Evolutionary conservation across 1,284 basidiomycete species (phyloP).

Genomic region (Gomphus sp.): DNA sequence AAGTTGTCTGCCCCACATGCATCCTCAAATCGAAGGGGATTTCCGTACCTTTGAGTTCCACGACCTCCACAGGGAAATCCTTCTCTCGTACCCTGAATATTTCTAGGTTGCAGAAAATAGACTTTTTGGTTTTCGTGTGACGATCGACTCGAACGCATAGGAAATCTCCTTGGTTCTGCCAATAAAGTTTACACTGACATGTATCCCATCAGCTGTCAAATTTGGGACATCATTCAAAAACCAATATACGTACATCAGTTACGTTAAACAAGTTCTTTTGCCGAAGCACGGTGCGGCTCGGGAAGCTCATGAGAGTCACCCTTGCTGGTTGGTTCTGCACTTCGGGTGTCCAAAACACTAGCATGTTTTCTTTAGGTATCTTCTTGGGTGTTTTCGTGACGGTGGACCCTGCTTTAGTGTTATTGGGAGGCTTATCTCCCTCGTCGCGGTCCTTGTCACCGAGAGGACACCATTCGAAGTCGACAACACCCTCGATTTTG

Average conservation of each 20-base stretch:
- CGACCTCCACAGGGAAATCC: slow-evolving; percentile 95
- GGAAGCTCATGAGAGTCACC: slow-evolving; percentile 88
- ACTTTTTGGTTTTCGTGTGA: slow-evolving; percentile 99
- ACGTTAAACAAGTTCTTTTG: slow-evolving; percentile 99
- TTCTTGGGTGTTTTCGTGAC: slow-evolving; percentile 41
- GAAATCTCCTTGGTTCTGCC: slow-evolving; percentile 99
- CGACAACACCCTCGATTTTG: slow-evolving; percentile 96
- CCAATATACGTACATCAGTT: slow-evolving; percentile 63
- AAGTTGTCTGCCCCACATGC: too few species aligned
- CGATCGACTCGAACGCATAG: slow-evolving; percentile 99
- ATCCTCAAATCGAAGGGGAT: slow-evolving; percentile 5
- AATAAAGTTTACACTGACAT: slow-evolving; percentile 88
- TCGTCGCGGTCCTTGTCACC: slow-evolving; percentile 85
- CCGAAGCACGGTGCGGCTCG: slow-evolving; percentile 76
- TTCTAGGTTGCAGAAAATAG: slow-evolving; percentile 97
- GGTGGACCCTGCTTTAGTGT: slow-evolving; percentile 28
- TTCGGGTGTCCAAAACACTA: slow-evolving; percentile 98
- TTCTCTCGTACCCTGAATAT: slow-evolving; percentile 98
- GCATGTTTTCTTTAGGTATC: slow-evolving; percentile 82
- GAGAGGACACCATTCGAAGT: slow-evolving; percentile 98
- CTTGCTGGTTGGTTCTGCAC: slow-evolving; percentile 94
- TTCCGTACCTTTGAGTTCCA: slow-evolving; percentile 83
- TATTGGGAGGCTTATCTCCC: slow-evolving; percentile 35
- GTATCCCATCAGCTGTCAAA: not conserved
- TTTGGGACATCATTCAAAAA: not conserved